Evolutionary conservation across 2,329 filamentous ascomycete species (phyloP).

Genomic region (Periconia macrospinosa): DNA sequence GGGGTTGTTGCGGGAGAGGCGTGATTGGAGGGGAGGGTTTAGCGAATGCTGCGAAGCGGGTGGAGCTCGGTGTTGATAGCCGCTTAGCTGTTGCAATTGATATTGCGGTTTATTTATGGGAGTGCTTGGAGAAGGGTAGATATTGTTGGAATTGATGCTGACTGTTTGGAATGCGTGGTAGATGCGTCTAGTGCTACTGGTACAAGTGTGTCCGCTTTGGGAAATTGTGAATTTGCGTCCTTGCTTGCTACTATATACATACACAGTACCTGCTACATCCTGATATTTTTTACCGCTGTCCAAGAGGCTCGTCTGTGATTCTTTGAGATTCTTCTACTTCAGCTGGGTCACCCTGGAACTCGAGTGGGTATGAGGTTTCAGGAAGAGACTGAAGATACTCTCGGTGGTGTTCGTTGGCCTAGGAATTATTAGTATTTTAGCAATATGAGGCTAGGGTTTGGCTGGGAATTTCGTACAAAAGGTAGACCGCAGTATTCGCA

Average conservation of each 20-base stretch:
- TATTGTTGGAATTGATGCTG: neutral
- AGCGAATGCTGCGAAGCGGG: neutral
- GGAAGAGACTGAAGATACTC: slow-evolving; percentile 81
- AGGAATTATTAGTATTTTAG: slow-evolving; percentile 13
- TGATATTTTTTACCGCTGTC: slow-evolving; percentile 57
- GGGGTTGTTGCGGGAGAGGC: slow-evolving; percentile 1
- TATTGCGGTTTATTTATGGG: neutral
- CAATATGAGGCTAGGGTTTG: neutral
- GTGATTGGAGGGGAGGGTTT: slow-evolving; percentile 11
- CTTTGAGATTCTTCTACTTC: slow-evolving; percentile 62
- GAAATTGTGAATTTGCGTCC: neutral
- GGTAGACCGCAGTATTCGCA: slow-evolving; percentile 95
- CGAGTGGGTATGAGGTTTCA: slow-evolving; percentile 78
- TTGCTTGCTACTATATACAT: slow-evolving; percentile 28
- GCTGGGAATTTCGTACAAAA: slow-evolving; percentile 61
- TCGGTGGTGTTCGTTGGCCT: slow-evolving; percentile 91
- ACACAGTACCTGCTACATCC: slow-evolving; percentile 16
- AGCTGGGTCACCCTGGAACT: slow-evolving; percentile 59
- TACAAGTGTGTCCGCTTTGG: neutral
- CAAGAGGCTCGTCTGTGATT: slow-evolving; percentile 61
- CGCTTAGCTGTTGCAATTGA: neutral
- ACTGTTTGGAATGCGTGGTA: neutral
- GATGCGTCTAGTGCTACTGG: neutral
- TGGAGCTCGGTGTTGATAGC: neutral
- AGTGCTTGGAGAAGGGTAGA: neutral